phyloP scores from a whole-genome alignment of 148 eudicot genomes.

The Spergularia bocconei region DNA sequence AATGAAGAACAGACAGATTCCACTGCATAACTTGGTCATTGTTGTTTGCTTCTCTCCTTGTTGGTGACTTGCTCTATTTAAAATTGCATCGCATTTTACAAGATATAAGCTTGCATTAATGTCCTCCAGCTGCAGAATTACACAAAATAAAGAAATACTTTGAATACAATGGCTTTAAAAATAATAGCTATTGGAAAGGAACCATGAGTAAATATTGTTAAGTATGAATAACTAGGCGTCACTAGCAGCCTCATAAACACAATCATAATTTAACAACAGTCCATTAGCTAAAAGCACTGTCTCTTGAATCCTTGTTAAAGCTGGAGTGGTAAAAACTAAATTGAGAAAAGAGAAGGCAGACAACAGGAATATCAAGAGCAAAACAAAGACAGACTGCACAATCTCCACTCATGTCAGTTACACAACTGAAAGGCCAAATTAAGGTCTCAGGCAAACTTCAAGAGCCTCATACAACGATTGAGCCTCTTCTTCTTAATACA shows the following conservation, averaged over 20 bases:
- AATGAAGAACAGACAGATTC: slow-evolving; percentile 89
- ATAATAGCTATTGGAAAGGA: background rate
- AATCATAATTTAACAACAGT: background rate
- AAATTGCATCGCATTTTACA: slow-evolving; percentile 84
- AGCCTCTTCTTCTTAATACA: too few relatives aligned
- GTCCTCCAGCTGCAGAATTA: slow-evolving; percentile 74
- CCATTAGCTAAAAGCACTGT: background rate
- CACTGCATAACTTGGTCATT: slow-evolving; percentile 90
- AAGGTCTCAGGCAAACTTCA: too few relatives aligned
- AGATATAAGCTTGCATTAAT: slow-evolving; percentile 98
- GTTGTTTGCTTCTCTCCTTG: slow-evolving; percentile 89
- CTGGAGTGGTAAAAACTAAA: background rate
- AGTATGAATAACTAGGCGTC: background rate
- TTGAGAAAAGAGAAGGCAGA: background rate
- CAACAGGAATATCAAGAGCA: background rate
- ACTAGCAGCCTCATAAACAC: background rate
- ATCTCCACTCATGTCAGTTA: background rate
- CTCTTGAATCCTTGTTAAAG: background rate
- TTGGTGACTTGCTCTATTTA: slow-evolving; percentile 78
- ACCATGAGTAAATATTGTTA: background rate
- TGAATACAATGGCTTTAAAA: background rate
- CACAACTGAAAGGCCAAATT: too few relatives aligned
- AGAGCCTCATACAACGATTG: too few relatives aligned
- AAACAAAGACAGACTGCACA: background rate
- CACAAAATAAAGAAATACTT: slow-evolving; percentile 21